A percentile compares a stretch with the other conserved stretches of the same genome.
Evolutionary conservation across 441 rosid genomes (phyloP).

Genomic region (Hura crepitans): DNA sequence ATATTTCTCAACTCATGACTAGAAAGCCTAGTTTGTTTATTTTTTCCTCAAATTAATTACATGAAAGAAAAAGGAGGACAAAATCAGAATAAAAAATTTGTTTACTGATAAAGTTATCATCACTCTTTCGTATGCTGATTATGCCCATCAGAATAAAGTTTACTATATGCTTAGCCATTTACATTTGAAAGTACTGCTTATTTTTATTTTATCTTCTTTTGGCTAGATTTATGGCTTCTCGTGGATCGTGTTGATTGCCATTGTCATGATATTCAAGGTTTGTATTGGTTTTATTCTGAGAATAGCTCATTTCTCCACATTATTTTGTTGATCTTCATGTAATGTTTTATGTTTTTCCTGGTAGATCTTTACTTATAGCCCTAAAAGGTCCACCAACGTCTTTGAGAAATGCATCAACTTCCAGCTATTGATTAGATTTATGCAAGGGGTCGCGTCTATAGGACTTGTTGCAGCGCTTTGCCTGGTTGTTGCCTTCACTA

Average conservation of each 20-base stretch:
- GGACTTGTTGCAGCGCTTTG: slow-evolving; percentile 57
- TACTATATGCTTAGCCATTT: neutral
- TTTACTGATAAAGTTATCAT: neutral
- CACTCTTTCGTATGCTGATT: neutral
- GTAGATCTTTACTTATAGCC: slow-evolving; percentile 75
- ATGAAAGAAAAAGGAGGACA: neutral
- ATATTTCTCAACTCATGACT: slow-evolving; percentile 1
- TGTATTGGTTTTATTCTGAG: slow-evolving; percentile 12
- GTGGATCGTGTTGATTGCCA: slow-evolving; percentile 63
- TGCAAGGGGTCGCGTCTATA: slow-evolving; percentile 70
- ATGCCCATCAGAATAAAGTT: neutral
- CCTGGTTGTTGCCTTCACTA: slow-evolving; percentile 52
- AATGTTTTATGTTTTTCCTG: slow-evolving; percentile 17
- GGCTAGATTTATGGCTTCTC: slow-evolving; percentile 82
- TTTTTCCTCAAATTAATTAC: neutral
- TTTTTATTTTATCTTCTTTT: slow-evolving; percentile 26
- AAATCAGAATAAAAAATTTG: neutral
- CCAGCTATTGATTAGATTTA: slow-evolving; percentile 63
- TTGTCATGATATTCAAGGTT: slow-evolving; percentile 79
- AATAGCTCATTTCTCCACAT: neutral
- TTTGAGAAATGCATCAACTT: slow-evolving; percentile 23
- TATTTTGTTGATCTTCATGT: slow-evolving; percentile 12
- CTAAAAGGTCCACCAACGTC: slow-evolving; percentile 52
- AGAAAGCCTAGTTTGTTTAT: neutral
- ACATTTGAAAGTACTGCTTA: neutral